Base-by-base conservation (phyloP, 352 stramenopile genomes). In the Phytophthora chlamydospora region DNA sequence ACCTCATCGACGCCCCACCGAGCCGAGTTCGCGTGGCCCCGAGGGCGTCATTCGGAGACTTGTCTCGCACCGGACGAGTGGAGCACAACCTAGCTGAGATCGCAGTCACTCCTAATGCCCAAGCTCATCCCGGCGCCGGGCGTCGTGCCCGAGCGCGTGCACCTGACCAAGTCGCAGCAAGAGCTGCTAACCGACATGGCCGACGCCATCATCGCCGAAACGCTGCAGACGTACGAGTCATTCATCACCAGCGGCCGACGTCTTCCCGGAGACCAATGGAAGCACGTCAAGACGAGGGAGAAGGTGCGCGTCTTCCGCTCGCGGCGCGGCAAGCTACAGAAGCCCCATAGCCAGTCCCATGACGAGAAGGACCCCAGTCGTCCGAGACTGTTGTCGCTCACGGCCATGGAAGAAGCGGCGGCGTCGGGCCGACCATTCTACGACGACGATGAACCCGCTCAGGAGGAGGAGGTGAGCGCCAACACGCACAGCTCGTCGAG, bases 191-290 rank as follows among this genome's bases (percentile, higher is more conserved):
- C 69, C 33, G 68, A 82, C 52, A 64, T 76, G 54, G 68, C 76
- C 4, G 76, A 87, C 41, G 63, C 63, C 36, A 71, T 89, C 59
- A 66, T 87, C 44, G 75, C 74, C 50, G 79, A 83, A 42, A 83
- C 76, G 21, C 64, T 89, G 51, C 68, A 80, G 10, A 69, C 71
- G 7, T 80, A 82, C 57, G 79, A 83, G 35, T 59, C 56, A n/a
- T 87, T 82, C 68, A 71, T 76, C 41, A 41, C 51, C 16, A 63
- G 49, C 47, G 55, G 64, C 7, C 69, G 75, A 4, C 53, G 62
- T 48, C 56, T 87, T 13, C 44, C 70, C 11, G 42, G 44, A 17
- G 53, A 75, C 7, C 63, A 71, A 41, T 89, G 79, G 76, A 85
- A 85, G 63, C 71, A 77, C 41, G 39, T 80, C n/a, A 79, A 79